Conservation (phyloP, 306 rosid species). For the Rosa rugosa region DNA sequence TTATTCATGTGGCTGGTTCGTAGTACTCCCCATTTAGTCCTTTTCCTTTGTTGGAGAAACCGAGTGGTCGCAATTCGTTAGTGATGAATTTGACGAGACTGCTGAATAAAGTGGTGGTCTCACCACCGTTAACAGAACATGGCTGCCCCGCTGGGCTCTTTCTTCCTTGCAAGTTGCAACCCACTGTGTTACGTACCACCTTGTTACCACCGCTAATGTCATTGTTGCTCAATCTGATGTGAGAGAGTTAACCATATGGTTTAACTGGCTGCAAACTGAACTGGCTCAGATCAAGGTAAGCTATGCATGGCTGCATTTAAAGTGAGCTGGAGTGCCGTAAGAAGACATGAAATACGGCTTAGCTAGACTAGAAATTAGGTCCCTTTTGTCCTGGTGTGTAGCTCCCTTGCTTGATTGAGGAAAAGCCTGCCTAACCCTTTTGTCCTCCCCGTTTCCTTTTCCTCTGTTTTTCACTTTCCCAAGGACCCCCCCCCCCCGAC, state of each 20-base stretch:
- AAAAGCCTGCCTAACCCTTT: slow-evolving; percentile 1
- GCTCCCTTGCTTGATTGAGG: too few relatives aligned
- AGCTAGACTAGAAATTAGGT: not conserved
- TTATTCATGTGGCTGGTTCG: not conserved
- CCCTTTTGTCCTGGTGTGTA: too few relatives aligned
- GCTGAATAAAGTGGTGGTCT: not conserved
- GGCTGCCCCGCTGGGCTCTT: not conserved
- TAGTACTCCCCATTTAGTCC: not conserved
- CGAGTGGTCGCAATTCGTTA: not conserved
- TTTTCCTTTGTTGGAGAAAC: not conserved
- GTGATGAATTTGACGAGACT: not conserved
- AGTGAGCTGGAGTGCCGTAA: not conserved
- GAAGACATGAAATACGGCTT: not conserved
- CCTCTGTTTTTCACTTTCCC: not conserved
- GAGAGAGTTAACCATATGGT: not conserved
- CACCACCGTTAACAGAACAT: not conserved
- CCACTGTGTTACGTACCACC: not conserved
- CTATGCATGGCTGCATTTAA: not conserved
- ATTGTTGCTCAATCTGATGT: not conserved
- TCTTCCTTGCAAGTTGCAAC: not conserved
- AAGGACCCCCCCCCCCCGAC: not conserved
- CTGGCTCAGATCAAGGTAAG: not conserved
- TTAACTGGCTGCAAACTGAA: too few relatives aligned
- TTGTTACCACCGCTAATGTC: not conserved
- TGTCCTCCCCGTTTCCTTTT: not conserved